Conservation (phyloP, 768 basidiomycete genomes). For the Rhodocollybia butyracea region DNA sequence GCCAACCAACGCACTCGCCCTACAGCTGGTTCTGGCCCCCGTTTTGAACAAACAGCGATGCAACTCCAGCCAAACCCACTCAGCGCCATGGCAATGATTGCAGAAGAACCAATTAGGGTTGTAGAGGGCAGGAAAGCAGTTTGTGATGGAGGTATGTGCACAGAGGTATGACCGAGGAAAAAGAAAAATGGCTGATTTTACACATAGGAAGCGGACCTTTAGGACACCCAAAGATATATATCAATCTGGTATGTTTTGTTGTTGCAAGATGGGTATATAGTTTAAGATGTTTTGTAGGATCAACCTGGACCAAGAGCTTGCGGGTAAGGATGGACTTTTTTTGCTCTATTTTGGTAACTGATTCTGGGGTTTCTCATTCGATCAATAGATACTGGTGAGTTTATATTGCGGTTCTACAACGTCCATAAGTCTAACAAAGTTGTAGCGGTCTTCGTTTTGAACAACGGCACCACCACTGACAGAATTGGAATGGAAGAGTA, state of each 20-base stretch:
- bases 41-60: slow-evolving; percentile 91
- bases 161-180: not conserved
- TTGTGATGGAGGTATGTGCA: slow-evolving; percentile 89
- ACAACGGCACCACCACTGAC: slow-evolving; percentile 74
- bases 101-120: slow-evolving; percentile 79
- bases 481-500: no score
- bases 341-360: not conserved
- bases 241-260: slow-evolving; percentile 74
- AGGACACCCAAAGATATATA: slow-evolving; percentile 95
- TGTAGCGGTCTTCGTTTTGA: slow-evolving; percentile 86
- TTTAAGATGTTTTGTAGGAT: slow-evolving; percentile 51
- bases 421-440: slow-evolving; percentile 8
- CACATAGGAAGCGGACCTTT: slow-evolving; percentile 90
- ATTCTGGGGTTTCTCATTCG: not conserved
- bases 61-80: slow-evolving; percentile 85
- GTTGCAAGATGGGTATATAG: not conserved
- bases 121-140: slow-evolving; percentile 81
- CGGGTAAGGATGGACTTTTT: slow-evolving; percentile 63
- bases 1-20: slow-evolving; percentile 75
- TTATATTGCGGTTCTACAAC: slow-evolving; percentile 1
- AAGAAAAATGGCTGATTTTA: not conserved
- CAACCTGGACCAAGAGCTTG: slow-evolving; percentile 83
- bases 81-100: slow-evolving; percentile 89
- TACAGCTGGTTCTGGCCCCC: slow-evolving; percentile 55
- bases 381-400: slow-evolving; percentile 36